A percentile compares a stretch with the other conserved stretches of the same genome.
Conservation (phyloP, 2,329 filamentous ascomycete species). For the Volutella citrinella region DNA sequence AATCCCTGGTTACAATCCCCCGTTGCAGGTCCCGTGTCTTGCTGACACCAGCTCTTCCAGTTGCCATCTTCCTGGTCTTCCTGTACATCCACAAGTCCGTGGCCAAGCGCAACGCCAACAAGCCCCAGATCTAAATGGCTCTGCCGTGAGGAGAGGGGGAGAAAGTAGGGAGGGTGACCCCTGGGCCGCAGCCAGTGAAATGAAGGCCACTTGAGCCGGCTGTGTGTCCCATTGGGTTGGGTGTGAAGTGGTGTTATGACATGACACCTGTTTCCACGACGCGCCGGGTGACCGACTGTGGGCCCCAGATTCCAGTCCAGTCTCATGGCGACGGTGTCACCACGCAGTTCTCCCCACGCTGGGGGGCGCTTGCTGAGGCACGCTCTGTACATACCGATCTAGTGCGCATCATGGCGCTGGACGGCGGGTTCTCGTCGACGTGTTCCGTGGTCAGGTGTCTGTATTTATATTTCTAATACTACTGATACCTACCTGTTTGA, state of each 20-base stretch:
- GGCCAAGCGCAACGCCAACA: constrained; percentile 31
- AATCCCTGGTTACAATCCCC: neutral
- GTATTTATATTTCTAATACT: constrained; percentile 32
- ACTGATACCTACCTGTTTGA: constrained; percentile 33
- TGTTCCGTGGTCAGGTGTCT: constrained; percentile 27
- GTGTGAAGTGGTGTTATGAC: constrained; percentile 24
- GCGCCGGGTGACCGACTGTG: constrained; percentile 29
- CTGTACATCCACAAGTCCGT: constrained; percentile 32
- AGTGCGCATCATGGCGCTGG: constrained; percentile 26
- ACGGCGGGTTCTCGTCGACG: constrained; percentile 29
- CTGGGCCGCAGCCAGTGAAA: constrained; percentile 17
- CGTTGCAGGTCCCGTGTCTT: constrained; percentile 1
- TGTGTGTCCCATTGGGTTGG: constrained; percentile 11
- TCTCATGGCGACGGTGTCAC: constrained; percentile 21
- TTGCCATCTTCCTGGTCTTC: constrained; percentile 30
- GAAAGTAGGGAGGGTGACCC: constrained; percentile 22
- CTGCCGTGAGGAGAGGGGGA: constrained; percentile 11
- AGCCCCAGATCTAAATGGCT: constrained; percentile 25
- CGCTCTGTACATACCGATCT: constrained; percentile 23
- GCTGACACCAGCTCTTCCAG: constrained; percentile 21
- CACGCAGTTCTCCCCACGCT: constrained; percentile 13
- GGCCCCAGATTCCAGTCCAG: constrained; percentile 26
- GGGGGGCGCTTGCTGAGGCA: constrained; percentile 12
- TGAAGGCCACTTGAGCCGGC: too few species aligned
- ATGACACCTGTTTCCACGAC: constrained; percentile 25